These are phyloP conservation scores for Rhodofomes roseus DNA, from an alignment of 1,284 basidiomycete species.

Conservation along the genomic window DNA sequence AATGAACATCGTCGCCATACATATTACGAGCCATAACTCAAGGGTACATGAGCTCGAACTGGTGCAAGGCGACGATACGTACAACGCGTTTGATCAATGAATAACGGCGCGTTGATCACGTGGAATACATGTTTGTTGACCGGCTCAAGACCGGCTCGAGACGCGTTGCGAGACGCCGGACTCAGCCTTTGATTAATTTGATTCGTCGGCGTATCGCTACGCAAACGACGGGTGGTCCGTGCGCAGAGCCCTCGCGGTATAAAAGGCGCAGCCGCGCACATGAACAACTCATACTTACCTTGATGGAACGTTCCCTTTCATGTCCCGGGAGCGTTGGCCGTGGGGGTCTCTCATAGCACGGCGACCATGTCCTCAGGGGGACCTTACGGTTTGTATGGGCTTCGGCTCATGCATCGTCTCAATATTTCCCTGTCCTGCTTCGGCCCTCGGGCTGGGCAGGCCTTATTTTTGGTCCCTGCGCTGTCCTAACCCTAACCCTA, in stretches of 20 bases:
- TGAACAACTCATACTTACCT: slow-evolving; percentile 13
- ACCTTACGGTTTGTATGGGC: slow-evolving; percentile 18
- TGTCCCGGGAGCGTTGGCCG: slow-evolving; percentile 8
- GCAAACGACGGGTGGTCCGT: slow-evolving; percentile 9
- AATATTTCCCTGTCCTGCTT: slow-evolving; percentile 18
- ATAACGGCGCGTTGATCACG: too few species aligned
- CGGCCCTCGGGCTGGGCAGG: slow-evolving; percentile 14
- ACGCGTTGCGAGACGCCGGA: too few species aligned
- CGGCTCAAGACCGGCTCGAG: too few species aligned
- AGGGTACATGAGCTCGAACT: too few species aligned
- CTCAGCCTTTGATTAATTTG: too few species aligned
- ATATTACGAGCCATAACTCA: too few species aligned
- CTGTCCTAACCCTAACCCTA: slow-evolving; percentile 13
- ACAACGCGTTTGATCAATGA: too few species aligned
- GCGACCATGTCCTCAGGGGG: slow-evolving; percentile 18
- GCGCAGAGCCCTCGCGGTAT: slow-evolving; percentile 6
- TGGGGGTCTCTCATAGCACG: slow-evolving; percentile 14
- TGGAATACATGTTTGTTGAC: too few species aligned
- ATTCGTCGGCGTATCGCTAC: too few species aligned
- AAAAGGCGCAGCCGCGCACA: slow-evolving; percentile 1
- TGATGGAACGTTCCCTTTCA: slow-evolving; percentile 11
- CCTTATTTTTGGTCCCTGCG: slow-evolving; percentile 5
- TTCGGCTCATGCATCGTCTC: slow-evolving; percentile 19
- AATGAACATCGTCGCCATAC: too few species aligned
- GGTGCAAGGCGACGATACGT: too few species aligned